Percentiles rank a stretch among this genome's conserved stretches.
Evolutionary conservation across 2,329 filamentous ascomycete genomes (phyloP).

Genomic region (Trichoderma semiorbis): DNA sequence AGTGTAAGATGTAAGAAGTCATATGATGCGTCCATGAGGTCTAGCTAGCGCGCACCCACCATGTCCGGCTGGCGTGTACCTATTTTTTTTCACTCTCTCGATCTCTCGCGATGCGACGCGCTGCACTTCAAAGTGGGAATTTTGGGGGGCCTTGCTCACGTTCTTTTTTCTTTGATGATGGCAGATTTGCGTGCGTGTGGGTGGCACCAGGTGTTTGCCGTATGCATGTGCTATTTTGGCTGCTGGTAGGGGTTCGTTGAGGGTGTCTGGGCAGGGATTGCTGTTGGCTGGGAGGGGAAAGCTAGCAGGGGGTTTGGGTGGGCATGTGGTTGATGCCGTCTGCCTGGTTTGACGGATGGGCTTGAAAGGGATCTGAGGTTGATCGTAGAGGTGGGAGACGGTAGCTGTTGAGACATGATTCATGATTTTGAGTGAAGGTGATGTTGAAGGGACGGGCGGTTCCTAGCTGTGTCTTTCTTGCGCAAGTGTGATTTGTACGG

Average conservation of each 20-base stretch:
- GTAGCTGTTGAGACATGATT: neutral
- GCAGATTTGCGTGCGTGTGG: neutral
- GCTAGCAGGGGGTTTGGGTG: conserved; percentile 1
- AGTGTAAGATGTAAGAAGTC: conserved; percentile 18
- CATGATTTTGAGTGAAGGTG: neutral
- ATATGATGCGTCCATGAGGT: conserved; percentile 22
- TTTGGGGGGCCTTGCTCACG: neutral
- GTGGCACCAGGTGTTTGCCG: neutral
- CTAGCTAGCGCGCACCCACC: conserved; percentile 17
- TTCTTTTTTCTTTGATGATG: neutral
- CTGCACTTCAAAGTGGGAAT: neutral
- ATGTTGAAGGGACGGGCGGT: neutral
- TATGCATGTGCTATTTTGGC: conserved; percentile 7
- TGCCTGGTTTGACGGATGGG: neutral
- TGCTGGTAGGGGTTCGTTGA: neutral
- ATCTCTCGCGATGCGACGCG: neutral
- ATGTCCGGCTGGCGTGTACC: neutral
- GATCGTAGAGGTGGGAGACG: neutral
- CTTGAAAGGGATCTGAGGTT: neutral
- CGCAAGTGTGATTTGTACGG: neutral
- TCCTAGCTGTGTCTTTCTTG: neutral
- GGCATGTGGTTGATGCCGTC: conserved; percentile 9
- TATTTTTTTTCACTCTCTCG: neutral
- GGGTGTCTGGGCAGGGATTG: neutral
- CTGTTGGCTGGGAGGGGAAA: neutral